These are phyloP conservation scores for Nannochloropsis gaditana DNA, from an alignment of 108 stramenopile genomes.

Conservation along the genomic window DNA sequence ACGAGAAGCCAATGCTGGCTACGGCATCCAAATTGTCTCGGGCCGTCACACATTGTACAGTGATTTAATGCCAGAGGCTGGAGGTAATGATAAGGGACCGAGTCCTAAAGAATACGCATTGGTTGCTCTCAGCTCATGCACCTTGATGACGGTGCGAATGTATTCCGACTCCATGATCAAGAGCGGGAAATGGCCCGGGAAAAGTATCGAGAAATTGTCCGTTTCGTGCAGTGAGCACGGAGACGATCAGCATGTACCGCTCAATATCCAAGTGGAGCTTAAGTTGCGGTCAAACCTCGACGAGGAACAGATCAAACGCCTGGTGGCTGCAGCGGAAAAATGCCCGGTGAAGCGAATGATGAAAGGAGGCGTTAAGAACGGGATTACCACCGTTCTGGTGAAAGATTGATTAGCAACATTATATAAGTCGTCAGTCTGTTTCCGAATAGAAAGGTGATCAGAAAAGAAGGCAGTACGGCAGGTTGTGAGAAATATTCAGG, in stretches of 20 bases:
- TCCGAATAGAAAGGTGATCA: too few species aligned
- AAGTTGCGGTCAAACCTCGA: background rate
- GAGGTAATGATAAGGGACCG: background rate
- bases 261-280: background rate
- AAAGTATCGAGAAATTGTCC: background rate
- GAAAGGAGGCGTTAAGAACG: background rate
- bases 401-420: background rate
- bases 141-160: background rate
- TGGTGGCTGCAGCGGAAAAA: background rate
- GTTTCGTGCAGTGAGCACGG: conserved; percentile 16
- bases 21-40: background rate
- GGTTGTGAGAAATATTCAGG: too few species aligned
- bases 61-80: background rate
- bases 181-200: conserved; percentile 9
- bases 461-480: too few species aligned
- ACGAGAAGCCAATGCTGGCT: background rate
- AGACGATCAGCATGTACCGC: background rate
- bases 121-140: background rate
- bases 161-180: conserved; percentile 15
- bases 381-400: background rate
- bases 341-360: conserved; percentile 3
- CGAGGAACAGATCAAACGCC: conserved; percentile 17
- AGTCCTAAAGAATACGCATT: conserved; percentile 15
- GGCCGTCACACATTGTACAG: conserved; percentile 1
- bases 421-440: too few species aligned